Base-by-base conservation (phyloP, 2,329 filamentous ascomycete genomes). In the Ceratocystis lukuohia region DNA sequence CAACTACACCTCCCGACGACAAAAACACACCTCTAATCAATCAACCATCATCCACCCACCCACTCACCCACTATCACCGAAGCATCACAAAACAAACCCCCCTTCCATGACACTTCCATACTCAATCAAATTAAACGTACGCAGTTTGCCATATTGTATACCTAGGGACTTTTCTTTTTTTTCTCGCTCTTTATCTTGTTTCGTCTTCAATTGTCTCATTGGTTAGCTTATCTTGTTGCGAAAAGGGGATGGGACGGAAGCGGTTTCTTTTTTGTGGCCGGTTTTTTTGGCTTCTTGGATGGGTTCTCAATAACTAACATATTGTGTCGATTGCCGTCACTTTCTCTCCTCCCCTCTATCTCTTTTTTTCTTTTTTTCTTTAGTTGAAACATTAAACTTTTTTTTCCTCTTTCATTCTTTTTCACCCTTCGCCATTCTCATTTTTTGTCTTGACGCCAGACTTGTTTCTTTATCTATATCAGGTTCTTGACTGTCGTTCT, bases 381-480 rank as follows among this genome's bases (percentile, higher is more conserved):
- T 67, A 64, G 37, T 41, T 41, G 37, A 41, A 41, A 41, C 37
- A 41, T 41, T 65, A 66, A 30, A 48, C 50, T 48, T 62, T 57
- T 59, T 68, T 59, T 68, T 50, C 6, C 61, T 64, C 67, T 53
- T 44, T 61, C 67, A 25, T 59, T 50, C 53, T 69, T 65, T 66
- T 37, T 68, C 57, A 67, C 61, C 44, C 53, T 65, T 50, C 28
- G 15, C 50, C 41, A 25, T 25, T 65, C 30, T 44, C 46, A 65
- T 62, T 41, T 17, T n/a, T 53, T 63, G 61, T 30, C 37, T 45
- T 25, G 57, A 41, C 37, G 10, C 3, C 37, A 41, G 37, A 41
- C 37, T 41, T 41, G 37, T 41, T 41, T 41, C 37, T 41, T 41
- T 41, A 41, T 41, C 37, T 41, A 41, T 15, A 41, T 41, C 37